Evolutionary conservation across 371 early-diverging fungal species (phyloP), one percentile per base, ranked within the genome.

Genomic region (Rhizomucor miehei): DNA sequence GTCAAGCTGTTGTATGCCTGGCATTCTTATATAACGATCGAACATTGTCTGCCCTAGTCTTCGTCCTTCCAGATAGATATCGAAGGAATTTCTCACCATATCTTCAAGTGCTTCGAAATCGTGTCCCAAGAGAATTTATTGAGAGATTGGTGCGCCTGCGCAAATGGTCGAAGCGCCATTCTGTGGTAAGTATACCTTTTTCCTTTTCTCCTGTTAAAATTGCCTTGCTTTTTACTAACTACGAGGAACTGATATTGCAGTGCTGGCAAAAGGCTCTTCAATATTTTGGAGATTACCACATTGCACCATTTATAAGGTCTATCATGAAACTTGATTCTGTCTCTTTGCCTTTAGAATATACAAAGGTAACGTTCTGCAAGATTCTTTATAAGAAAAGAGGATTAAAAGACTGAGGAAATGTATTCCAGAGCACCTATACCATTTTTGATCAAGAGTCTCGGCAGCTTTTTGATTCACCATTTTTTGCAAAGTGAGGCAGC

Each of bases 291-390:
- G 54, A 62, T 10, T 53, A 66, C 25, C 72, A 73, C 29, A 35
- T 83, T 8, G 56, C 77, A 1, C 84, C 84, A 0, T 83, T 83
- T 71, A 77, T 83, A 4, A 73, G 69, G 36, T 73, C 78, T 17
- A 69, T 83, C 9, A 83, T 80, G 84, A 75, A 78, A 20, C 65
- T 81, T 49, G 84, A 83, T 36, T 79, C 84, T 1, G 81, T 81
- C 1, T 81, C 80, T 11, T 61, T 83, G 48, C 81, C 84, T 6
- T 58, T 69, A 6, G 82, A 82, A 29, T 79, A 77, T 23, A 60
- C 69, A 24, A 83, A 80, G 69, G 80, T 80, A 69, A 23, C 3
- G 24, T 13, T 21, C 10, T 16, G 13, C 51, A n/a, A 24, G 23
- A 13, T n/a, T 29, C 11, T 54, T n/a, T n/a, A n/a, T n/a, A n/a